A percentile compares a stretch with the other conserved stretches of the same genome.
phyloP scores from a whole-genome alignment of 2,329 filamentous ascomycete species.

The Apiospora phragmitis region DNA sequence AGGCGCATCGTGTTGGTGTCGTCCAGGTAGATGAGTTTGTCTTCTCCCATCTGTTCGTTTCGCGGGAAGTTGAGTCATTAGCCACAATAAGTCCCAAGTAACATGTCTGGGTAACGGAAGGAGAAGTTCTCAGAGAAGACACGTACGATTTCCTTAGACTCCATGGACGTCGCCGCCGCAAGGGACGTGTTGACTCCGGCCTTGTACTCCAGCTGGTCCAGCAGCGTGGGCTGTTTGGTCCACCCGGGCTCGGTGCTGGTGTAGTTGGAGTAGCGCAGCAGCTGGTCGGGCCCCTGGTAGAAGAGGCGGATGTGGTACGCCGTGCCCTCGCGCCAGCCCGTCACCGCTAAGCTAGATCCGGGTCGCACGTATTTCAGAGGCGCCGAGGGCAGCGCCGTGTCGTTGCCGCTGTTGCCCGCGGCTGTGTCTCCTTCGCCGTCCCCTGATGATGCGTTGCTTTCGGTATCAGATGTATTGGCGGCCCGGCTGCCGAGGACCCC shows the following conservation, averaged over 20 bases:
- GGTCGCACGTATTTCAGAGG: conserved; percentile 6
- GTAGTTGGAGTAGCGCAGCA: conserved; percentile 6
- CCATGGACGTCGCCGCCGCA: conserved; percentile 9
- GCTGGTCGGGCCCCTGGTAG: conserved; percentile 16
- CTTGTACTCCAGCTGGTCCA: conserved; percentile 1
- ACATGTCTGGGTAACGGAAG: no score
- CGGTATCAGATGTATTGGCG: neutral
- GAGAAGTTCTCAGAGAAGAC: no score
- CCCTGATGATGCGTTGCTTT: neutral
- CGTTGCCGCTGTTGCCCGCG: neutral
- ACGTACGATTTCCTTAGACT: neutral
- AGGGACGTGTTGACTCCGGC: conserved; percentile 5
- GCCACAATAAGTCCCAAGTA: neutral
- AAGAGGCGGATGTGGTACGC: conserved; percentile 10
- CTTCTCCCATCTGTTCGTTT: neutral
- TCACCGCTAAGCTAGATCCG: conserved; percentile 6
- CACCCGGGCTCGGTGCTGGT: conserved; percentile 9
- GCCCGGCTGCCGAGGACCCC: conserved; percentile 12
- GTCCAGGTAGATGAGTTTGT: conserved; percentile 11
- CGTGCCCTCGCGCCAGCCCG: conserved; percentile 13
- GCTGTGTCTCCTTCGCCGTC: neutral
- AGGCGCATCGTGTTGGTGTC: neutral
- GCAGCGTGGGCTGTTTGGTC: neutral
- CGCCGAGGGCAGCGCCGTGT: neutral
- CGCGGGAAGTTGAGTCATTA: no score